Conservation (phyloP, 352 stramenopile genomes). For the Globisporangium okanoganense region DNA sequence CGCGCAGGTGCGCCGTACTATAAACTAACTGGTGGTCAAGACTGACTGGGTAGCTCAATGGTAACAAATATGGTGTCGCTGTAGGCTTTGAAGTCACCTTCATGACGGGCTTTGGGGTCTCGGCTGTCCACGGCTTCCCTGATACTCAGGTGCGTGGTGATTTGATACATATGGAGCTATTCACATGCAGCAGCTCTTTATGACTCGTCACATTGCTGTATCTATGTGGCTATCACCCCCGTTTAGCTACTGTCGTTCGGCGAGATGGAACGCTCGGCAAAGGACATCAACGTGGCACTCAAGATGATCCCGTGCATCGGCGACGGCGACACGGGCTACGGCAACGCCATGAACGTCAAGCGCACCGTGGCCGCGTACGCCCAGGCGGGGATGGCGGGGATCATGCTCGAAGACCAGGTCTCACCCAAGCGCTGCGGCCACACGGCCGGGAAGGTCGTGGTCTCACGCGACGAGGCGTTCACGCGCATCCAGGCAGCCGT, state of each 20-base stretch:
- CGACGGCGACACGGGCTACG: constrained; percentile 91
- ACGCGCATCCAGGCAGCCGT: constrained; percentile 84
- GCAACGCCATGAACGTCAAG: constrained; percentile 93
- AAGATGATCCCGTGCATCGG: constrained; percentile 65
- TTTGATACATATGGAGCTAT: too few relatives aligned
- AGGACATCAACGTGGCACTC: constrained; percentile 42
- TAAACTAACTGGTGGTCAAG: neutral
- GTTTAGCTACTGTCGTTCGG: constrained; percentile 68
- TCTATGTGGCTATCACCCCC: neutral
- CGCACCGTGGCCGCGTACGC: constrained; percentile 91
- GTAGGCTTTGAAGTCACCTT: constrained; percentile 88
- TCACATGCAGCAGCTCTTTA: neutral
- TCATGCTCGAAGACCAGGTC: constrained; percentile 95
- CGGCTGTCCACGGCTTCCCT: constrained; percentile 79
- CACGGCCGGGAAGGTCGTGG: constrained; percentile 88
- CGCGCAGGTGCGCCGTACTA: constrained; percentile 28
- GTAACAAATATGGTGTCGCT: neutral
- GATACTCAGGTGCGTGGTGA: constrained; percentile 51
- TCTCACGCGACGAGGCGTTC: constrained; percentile 84
- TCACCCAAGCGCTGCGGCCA: constrained; percentile 92
- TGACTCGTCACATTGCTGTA: neutral
- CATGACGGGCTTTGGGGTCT: constrained; percentile 93
- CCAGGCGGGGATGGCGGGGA: constrained; percentile 87
- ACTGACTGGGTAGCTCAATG: neutral
- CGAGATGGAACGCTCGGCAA: constrained; percentile 51